phyloP scores from a whole-genome alignment of 1,139 yeast genomes.

The Nakaseomyces sp. region DNA sequence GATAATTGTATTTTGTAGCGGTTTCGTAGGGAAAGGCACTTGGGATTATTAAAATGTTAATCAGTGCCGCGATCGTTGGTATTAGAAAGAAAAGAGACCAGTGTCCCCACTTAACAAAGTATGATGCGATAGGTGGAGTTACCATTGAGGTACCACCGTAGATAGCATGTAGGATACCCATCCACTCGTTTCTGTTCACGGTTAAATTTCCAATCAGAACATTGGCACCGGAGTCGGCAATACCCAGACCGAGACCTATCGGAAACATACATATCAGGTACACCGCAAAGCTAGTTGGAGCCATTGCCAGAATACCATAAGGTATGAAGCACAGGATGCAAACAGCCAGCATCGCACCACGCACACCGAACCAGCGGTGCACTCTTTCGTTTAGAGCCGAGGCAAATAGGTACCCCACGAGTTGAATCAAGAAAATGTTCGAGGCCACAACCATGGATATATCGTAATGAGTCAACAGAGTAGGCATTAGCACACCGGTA shows the following conservation, averaged over 20 bases:
- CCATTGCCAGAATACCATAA: constrained; percentile 16
- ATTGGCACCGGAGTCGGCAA: constrained; percentile 52
- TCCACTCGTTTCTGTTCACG: constrained; percentile 48
- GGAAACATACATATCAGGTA: constrained; percentile 36
- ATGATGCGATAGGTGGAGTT: constrained; percentile 50
- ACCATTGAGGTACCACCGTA: constrained; percentile 64
- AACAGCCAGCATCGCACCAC: constrained; percentile 25
- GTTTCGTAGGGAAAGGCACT: constrained; percentile 46
- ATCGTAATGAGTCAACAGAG: constrained; percentile 21
- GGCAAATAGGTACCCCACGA: constrained; percentile 26
- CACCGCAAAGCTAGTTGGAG: constrained; percentile 26
- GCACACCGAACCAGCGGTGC: constrained; percentile 23
- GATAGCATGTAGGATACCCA: constrained; percentile 60
- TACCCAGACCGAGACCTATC: constrained; percentile 53
- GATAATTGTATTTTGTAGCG: constrained; percentile 43
- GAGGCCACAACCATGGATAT: constrained; percentile 24
- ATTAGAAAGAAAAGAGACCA: constrained; percentile 28
- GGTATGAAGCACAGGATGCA: constrained; percentile 17
- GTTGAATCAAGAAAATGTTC: constrained; percentile 25
- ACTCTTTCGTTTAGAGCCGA: constrained; percentile 25
- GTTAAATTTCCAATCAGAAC: constrained; percentile 49
- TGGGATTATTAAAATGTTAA: constrained; percentile 17
- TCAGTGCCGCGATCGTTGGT: constrained; percentile 19
- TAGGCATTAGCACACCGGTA: constrained; percentile 29
- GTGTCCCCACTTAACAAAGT: constrained; percentile 31